Conservation (phyloP, 495 filamentous ascomycete species). For the Cercophora samala region DNA sequence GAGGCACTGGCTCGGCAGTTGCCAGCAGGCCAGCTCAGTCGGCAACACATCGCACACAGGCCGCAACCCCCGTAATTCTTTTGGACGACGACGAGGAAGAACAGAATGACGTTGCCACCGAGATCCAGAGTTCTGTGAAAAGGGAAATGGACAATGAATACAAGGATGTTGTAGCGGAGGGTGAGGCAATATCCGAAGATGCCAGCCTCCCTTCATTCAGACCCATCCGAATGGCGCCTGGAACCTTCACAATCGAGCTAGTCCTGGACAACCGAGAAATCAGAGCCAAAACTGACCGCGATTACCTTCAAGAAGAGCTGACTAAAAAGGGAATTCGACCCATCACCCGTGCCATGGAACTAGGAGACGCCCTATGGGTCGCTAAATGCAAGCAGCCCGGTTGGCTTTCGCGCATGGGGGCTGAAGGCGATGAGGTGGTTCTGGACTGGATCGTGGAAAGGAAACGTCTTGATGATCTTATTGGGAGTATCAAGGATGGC, state of each 20-base stretch:
- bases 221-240: constrained; percentile 60
- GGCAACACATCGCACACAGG: background rate
- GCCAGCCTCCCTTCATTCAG: constrained; percentile 48
- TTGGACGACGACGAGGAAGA: background rate
- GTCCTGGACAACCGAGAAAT: constrained; percentile 77
- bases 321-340: constrained; percentile 61
- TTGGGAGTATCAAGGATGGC: constrained; percentile 76
- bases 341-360: constrained; percentile 62
- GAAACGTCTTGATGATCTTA: constrained; percentile 77
- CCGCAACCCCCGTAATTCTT: background rate
- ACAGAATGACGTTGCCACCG: background rate
- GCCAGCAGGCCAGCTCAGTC: background rate
- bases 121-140: constrained; percentile 6
- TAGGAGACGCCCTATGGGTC: constrained; percentile 80
- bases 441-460: constrained; percentile 81
- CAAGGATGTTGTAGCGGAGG: constrained; percentile 43
- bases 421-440: constrained; percentile 72
- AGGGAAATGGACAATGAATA: constrained; percentile 21
- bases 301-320: constrained; percentile 74
- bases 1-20: background rate
- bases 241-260: constrained; percentile 68
- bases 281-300: constrained; percentile 69
- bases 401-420: constrained; percentile 53
- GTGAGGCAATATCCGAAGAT: constrained; percentile 31
- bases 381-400: constrained; percentile 62